Percentiles rank a stretch among this genome's conserved stretches.
phyloP scores from a whole-genome alignment of 2,329 filamentous ascomycete genomes.

The Diaporthe aspalathi region DNA sequence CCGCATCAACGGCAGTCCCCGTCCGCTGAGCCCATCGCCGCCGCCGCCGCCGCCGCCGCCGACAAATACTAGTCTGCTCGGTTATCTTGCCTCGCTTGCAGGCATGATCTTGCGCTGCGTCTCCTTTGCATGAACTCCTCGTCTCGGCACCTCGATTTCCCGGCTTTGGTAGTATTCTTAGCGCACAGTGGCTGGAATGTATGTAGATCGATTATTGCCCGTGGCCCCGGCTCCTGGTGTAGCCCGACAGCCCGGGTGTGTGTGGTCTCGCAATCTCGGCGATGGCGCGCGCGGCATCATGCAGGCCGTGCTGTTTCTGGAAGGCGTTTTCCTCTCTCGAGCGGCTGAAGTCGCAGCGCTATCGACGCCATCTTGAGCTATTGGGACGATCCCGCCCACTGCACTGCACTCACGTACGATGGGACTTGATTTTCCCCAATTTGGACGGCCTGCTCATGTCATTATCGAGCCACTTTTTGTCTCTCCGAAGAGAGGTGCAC shows the following conservation, averaged over 20 bases:
- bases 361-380: constrained; percentile 8
- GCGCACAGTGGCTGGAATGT: not conserved
- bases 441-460: not conserved
- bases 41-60: not conserved
- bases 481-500: not conserved
- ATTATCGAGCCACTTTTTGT: not conserved
- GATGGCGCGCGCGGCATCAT: not conserved
- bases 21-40: not conserved
- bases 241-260: too few relatives aligned
- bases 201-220: not conserved
- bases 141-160: not conserved
- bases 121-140: not conserved
- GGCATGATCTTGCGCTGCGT: not conserved
- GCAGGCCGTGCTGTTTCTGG: constrained; percentile 10
- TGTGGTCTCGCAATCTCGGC: not conserved
- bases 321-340: constrained; percentile 8
- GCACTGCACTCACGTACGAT: too few relatives aligned
- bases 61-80: not conserved
- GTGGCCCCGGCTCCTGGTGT: not conserved
- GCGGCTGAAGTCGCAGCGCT: constrained; percentile 12
- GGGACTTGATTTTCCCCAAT: not conserved
- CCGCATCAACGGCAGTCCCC: constrained; percentile 7
- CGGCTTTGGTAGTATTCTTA: not conserved
- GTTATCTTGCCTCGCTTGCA: not conserved
- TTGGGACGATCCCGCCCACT: not conserved